phyloP scores from a whole-genome alignment of 1,284 basidiomycete genomes.

The Sporisorium sorghi region DNA sequence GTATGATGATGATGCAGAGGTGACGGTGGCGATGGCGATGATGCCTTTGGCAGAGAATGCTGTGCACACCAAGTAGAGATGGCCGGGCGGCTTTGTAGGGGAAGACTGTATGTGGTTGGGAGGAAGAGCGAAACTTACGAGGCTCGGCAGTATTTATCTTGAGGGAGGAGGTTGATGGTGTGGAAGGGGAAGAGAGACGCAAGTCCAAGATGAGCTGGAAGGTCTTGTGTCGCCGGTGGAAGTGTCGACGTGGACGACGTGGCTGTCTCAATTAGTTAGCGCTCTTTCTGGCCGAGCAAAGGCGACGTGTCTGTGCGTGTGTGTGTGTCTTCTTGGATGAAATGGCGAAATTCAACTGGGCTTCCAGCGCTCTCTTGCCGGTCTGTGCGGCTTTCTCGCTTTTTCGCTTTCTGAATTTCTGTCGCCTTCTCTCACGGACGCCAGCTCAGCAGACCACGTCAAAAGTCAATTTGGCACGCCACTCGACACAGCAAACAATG shows the following conservation, averaged over 20 bases:
- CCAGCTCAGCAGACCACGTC: slow-evolving; percentile 13
- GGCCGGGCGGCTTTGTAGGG: no score
- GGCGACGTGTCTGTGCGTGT: background rate
- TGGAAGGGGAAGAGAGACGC: slow-evolving; percentile 4
- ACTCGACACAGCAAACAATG: background rate
- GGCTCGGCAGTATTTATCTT: slow-evolving; percentile 43
- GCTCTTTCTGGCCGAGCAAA: no score
- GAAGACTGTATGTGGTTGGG: background rate
- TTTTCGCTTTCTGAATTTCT: slow-evolving; percentile 17
- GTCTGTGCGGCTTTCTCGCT: slow-evolving; percentile 27
- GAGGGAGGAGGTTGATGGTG: slow-evolving; percentile 33
- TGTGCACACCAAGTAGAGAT: no score
- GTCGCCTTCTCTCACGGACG: slow-evolving; percentile 25
- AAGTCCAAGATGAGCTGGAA: slow-evolving; percentile 40
- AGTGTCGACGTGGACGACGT: slow-evolving; percentile 43
- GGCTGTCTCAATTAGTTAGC: background rate
- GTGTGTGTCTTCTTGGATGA: no score
- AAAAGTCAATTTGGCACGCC: background rate
- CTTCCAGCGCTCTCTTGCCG: no score
- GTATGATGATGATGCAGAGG: slow-evolving; percentile 12
- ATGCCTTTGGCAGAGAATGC: background rate
- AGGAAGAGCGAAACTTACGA: slow-evolving; percentile 22
- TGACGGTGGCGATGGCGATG: slow-evolving; percentile 4
- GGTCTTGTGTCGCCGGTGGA: slow-evolving; percentile 19
- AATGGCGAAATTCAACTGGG: no score